Evolutionary conservation across 163 green algal species (phyloP), one percentile per base, ranked within the genome.

Genomic region (Scenedesmus sp.): DNA sequence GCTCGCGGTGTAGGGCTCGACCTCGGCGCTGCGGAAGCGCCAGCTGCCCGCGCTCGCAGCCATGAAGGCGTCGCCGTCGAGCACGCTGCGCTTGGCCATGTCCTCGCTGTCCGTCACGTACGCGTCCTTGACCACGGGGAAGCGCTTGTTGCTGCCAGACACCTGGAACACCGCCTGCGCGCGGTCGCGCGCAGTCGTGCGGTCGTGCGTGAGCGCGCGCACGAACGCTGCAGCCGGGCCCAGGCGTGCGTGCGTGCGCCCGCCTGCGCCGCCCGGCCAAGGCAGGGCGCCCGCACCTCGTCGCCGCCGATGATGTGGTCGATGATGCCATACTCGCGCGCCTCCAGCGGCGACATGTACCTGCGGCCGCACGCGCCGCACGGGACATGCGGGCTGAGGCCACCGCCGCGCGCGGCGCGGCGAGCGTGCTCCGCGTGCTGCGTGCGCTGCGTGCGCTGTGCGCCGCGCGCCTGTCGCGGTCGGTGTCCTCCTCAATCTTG

Each of bases 331-430:
- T 99, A 99, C 67, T 94, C 80, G 88, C 95, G 95, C 31, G 96
- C 93, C 87, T 99, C 96, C 11, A 98, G 60, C 20, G 96, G 93
- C 0, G 92, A 98, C 94, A 99, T 99, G 91, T 99, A 99, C 39
- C 70, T 73, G 64, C 50, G 39, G 39, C 39, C n/a, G n/a, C n/a
- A n/a, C n/a, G n/a, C n/a, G n/a, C n/a, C n/a, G n/a, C n/a, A n/a
- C n/a, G n/a, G n/a, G n/a, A n/a, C n/a, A n/a, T n/a, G n/a, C n/a
- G n/a, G n/a, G n/a, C n/a, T n/a, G n/a, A n/a, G n/a, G n/a, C n/a
- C n/a, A n/a, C n/a, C n/a, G n/a, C n/a, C n/a, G n/a, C n/a, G n/a
- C n/a, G n/a, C n/a, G n/a, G n/a, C n/a, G n/a, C n/a, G n/a, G n/a
- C n/a, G n/a, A n/a, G n/a, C n/a, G n/a, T n/a, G n/a, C n/a, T n/a